Conservation (phyloP, 73 alveolate genomes). For the Tetrahymena malaccensis region DNA sequence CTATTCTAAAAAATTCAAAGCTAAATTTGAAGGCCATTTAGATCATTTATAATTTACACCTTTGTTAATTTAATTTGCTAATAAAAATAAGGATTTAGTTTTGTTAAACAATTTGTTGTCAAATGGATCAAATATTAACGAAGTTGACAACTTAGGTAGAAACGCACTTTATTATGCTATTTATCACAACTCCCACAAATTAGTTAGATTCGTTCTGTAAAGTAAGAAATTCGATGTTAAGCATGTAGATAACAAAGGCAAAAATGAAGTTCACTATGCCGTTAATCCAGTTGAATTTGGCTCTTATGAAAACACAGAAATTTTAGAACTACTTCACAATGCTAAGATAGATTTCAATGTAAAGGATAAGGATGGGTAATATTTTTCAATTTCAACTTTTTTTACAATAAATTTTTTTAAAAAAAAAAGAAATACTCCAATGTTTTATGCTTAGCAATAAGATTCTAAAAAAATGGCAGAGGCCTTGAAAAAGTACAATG, state of each 20-base stretch:
- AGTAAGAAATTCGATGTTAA: slow-evolving; percentile 31
- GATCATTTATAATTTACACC: background rate
- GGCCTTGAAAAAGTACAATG: slow-evolving; percentile 34
- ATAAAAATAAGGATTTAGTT: background rate
- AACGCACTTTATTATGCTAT: slow-evolving; percentile 66
- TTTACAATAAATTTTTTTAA: background rate
- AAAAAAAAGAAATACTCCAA: slow-evolving; percentile 47
- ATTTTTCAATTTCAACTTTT: too few species aligned
- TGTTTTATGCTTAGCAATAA: slow-evolving; percentile 58
- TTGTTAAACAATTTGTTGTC: background rate
- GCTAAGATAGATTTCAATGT: slow-evolving; percentile 42
- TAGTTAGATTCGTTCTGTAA: slow-evolving; percentile 47
- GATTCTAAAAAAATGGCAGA: slow-evolving; percentile 44
- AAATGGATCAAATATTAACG: slow-evolving; percentile 29
- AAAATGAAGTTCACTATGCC: slow-evolving; percentile 65
- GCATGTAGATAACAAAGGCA: slow-evolving; percentile 60
- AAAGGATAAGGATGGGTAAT: slow-evolving; percentile 35
- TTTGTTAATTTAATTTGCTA: background rate
- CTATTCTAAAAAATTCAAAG: background rate
- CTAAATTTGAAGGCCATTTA: background rate
- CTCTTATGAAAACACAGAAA: slow-evolving; percentile 79
- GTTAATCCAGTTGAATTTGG: slow-evolving; percentile 78
- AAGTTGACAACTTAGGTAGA: slow-evolving; percentile 65
- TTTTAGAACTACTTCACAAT: slow-evolving; percentile 57
- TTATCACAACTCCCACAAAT: slow-evolving; percentile 53